Conservation (phyloP, 2,329 filamentous ascomycete genomes). For the Colletotrichum sp. region DNA sequence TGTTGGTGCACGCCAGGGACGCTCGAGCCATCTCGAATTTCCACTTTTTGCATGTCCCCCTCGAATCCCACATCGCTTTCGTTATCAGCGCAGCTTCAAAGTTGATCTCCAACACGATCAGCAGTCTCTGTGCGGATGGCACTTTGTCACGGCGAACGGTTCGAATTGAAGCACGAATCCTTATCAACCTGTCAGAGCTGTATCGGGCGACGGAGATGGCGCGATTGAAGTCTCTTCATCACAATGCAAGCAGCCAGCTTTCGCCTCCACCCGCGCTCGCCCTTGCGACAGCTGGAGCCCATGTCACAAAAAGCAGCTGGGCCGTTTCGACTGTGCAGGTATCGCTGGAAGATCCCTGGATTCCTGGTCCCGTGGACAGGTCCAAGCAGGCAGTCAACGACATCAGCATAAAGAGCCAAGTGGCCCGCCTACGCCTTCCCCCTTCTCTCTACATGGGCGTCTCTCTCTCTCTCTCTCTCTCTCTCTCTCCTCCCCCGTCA, state of each 20-base stretch:
- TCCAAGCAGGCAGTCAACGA: not conserved
- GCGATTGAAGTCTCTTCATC: not conserved
- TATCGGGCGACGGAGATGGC: not conserved
- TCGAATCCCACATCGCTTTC: not conserved
- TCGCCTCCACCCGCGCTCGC: constrained; percentile 2
- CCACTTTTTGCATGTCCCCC: constrained; percentile 2
- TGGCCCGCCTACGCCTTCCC: not conserved
- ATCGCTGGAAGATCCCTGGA: constrained; percentile 16
- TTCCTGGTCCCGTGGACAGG: constrained; percentile 1
- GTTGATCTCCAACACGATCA: not conserved
- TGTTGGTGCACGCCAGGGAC: not conserved
- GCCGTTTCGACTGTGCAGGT: constrained; percentile 6
- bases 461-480: not conserved
- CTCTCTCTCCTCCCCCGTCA: not conserved
- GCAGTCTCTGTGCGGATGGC: not conserved
- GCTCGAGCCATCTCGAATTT: constrained; percentile 4
- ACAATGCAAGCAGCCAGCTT: not conserved
- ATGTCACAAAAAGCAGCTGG: not conserved
- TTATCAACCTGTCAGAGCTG: not conserved
- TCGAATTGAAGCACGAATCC: not conserved
- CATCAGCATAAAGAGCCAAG: not conserved
- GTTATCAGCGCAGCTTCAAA: constrained; percentile 5
- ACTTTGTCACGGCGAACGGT: not conserved
- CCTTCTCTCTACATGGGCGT: not conserved
- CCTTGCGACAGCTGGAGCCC: not conserved